A percentile compares a stretch with the other conserved stretches of the same genome.
Conservation (phyloP, 495 filamentous ascomycete species). For the Evernia prunastri region DNA sequence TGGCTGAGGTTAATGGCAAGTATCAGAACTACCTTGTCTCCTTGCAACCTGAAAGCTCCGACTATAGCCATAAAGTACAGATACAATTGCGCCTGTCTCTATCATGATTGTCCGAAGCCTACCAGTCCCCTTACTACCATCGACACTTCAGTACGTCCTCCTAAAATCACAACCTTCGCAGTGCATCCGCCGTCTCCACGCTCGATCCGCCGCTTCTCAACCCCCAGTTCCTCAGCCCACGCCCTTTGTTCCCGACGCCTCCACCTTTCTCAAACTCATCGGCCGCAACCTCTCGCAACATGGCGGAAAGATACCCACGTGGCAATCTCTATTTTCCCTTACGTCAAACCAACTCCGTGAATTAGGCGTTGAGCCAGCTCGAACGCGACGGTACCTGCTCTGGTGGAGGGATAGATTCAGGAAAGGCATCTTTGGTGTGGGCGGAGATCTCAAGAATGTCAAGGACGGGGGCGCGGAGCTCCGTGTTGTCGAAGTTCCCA, state of each 20-base stretch:
- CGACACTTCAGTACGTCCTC: neutral
- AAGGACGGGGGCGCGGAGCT: conserved; percentile 65
- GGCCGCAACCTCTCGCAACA: conserved; percentile 78
- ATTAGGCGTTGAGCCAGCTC: conserved; percentile 78
- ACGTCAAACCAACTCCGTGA: conserved; percentile 70
- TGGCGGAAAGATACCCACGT: conserved; percentile 71
- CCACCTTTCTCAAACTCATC: conserved; percentile 86
- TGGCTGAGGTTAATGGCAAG: no score
- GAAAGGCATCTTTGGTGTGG: conserved; percentile 65
- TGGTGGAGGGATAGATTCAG: conserved; percentile 80
- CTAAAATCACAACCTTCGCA: neutral
- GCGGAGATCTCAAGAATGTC: conserved; percentile 70
- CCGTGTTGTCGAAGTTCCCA: conserved; percentile 57
- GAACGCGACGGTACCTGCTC: conserved; percentile 73
- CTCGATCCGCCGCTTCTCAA: conserved; percentile 13
- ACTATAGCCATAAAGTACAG: neutral
- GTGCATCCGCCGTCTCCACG: conserved; percentile 16
- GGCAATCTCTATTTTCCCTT: conserved; percentile 80
- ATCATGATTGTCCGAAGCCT: conserved; percentile 11
- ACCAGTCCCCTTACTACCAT: neutral
- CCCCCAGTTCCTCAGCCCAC: conserved; percentile 59
- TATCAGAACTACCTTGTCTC: neutral
- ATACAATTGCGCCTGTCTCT: neutral
- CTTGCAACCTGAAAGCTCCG: neutral
- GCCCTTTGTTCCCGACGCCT: conserved; percentile 79